A percentile compares a stretch with the other conserved stretches of the same genome.
phyloP scores from a whole-genome alignment of 257 asterid species.

The Lycium ferocissimum region DNA sequence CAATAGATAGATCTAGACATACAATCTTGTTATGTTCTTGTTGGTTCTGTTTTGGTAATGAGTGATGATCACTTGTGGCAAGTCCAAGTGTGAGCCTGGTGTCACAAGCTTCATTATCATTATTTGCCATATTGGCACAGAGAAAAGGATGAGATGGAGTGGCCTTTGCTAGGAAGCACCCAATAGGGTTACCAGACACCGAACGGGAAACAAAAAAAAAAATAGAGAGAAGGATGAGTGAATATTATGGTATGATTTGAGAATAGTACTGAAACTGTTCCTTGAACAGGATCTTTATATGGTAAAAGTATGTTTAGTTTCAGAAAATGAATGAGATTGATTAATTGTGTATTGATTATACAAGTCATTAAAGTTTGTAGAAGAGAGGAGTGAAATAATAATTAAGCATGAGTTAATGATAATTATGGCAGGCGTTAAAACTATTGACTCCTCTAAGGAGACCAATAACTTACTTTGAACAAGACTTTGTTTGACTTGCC shows the following conservation, averaged over 20 bases:
- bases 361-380: background rate
- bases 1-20: conserved; percentile 58
- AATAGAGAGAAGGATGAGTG: background rate
- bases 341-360: conserved; percentile 15
- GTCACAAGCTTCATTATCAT: conserved; percentile 46
- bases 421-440: conserved; percentile 24
- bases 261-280: background rate
- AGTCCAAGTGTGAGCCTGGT: conserved; percentile 52
- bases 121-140: conserved; percentile 34
- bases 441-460: conserved; percentile 24
- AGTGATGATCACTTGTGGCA: conserved; percentile 34
- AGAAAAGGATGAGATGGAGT: background rate
- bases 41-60: conserved; percentile 40
- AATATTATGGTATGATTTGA: background rate
- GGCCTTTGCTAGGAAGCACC: background rate
- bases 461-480: conserved; percentile 31
- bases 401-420: conserved; percentile 14
- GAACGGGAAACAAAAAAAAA: too few species aligned
- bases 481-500: conserved; percentile 27
- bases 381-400: background rate
- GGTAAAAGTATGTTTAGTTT: background rate
- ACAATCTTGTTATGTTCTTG: conserved; percentile 31
- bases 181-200: too few species aligned
- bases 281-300: conserved; percentile 9
- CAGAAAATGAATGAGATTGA: conserved; percentile 19